Percentiles rank a stretch among this genome's conserved stretches.
phyloP scores from a whole-genome alignment of 352 stramenopile genomes.

The Globisporangium mamillatum region DNA sequence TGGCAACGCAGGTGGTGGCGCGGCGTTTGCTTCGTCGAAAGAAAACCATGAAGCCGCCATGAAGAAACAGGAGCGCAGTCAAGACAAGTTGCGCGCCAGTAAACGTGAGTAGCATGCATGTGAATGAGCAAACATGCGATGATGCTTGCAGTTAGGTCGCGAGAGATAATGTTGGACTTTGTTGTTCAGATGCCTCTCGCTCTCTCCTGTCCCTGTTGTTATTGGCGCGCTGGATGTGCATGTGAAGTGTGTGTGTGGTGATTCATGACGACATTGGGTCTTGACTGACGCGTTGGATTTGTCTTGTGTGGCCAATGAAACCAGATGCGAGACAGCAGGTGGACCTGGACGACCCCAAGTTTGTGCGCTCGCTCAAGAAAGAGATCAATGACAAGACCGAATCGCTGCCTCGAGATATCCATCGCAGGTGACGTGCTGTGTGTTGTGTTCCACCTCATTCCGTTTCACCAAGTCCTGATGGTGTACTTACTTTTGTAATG shows the following conservation, averaged over 20 bases:
- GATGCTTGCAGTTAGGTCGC: neutral
- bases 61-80: neutral
- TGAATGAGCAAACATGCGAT: neutral
- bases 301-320: constrained; percentile 1
- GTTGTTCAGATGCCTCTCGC: neutral
- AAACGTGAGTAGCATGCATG: constrained; percentile 9
- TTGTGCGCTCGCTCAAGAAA: constrained; percentile 9
- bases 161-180: neutral
- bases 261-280: neutral
- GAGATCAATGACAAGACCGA: constrained; percentile 13
- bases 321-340: neutral
- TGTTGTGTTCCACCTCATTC: neutral
- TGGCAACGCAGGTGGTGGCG: neutral
- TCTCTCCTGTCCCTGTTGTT: neutral
- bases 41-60: neutral
- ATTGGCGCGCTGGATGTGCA: neutral
- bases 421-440: constrained; percentile 3
- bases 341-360: constrained; percentile 8
- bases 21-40: neutral
- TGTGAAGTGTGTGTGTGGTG: neutral
- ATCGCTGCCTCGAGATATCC: constrained; percentile 6
- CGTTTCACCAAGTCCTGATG: neutral
- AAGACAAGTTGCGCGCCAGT: constrained; percentile 3
- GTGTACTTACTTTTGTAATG: neutral
- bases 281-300: neutral